Base-by-base conservation (phyloP, 2,329 filamentous ascomycete genomes). In the Calycina herbarum region DNA sequence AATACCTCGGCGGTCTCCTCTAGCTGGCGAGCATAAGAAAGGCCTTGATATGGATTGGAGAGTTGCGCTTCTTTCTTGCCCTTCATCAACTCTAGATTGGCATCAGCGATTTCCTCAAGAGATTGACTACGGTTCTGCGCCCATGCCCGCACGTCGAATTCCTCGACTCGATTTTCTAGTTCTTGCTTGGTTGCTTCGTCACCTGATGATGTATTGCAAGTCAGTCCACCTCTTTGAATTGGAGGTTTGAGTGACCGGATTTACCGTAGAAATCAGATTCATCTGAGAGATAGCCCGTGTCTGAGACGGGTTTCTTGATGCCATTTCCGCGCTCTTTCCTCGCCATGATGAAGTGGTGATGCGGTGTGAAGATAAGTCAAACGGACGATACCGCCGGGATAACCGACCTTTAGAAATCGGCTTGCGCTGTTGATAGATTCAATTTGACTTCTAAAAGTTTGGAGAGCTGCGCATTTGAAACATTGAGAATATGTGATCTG, bases 1-100 rank as follows among this genome's bases (percentile, higher is more conserved):
- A 96, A 96, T 0, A 84, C 82, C 7, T 85, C 77, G 1, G 90
- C 78, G 0, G 83, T 84, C 74, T 94, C 91, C 1, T 79, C 79
- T 33, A 88, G 80, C 75, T 90, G 89, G 80, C 89, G 87, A 31
- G 85, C 87, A 67, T 73, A 76, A 0, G 76, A 62, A 0, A 81
- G 65, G 40, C 84, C 85, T 64, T 85, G 81, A 69, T 87, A 87
- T 1, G 83, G 82, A 73, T 92, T 91, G 77, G 86, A 82, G 2
- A 85, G 64, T 33, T 62, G 68, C 7, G 68, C 59, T 10, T 63
- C 59, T 17, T 69, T 61, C 31, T 66, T 51, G 51, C 24, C 10
- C 57, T 42, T 64, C 20, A 60, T 38, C 1, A 62, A 40, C 35
- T 62, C 61, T n/a, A 71, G 42, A 38, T 74, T 72, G 13, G 68